These are phyloP conservation scores for Xylaria sp. DNA, from an alignment of 2,329 filamentous ascomycete genomes.

Conservation along the genomic window DNA sequence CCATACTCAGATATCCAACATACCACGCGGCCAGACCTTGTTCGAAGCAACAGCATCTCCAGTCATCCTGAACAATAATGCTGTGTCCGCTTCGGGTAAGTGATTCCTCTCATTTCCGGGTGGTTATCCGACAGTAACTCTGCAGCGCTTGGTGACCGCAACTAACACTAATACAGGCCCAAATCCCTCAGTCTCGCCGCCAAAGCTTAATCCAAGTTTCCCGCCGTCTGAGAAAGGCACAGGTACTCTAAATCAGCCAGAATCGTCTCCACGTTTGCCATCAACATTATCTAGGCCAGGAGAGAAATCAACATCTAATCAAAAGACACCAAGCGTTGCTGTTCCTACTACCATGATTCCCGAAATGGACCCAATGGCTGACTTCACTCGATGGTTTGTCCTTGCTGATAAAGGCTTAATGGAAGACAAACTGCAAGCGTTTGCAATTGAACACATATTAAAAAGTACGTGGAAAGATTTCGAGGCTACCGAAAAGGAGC, in stretches of 20 bases:
- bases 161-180: conserved; percentile 10
- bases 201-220: not conserved
- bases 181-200: not conserved
- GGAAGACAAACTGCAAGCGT: conserved; percentile 53
- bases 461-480: conserved; percentile 49
- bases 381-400: conserved; percentile 61
- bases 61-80: not conserved
- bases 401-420: conserved; percentile 59
- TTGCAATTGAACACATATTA: conserved; percentile 53
- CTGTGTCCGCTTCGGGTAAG: conserved; percentile 15
- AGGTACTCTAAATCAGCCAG: not conserved
- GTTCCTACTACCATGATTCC: conserved; percentile 9
- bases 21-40: not conserved
- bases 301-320: not conserved
- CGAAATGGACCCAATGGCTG: conserved; percentile 50
- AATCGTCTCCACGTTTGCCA: not conserved
- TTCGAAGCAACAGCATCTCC: not conserved
- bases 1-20: not conserved
- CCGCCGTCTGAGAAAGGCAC: not conserved
- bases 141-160: not conserved
- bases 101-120: not conserved
- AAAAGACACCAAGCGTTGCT: not conserved
- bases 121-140: not conserved
- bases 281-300: not conserved
- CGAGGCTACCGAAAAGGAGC: conserved; percentile 48